Evolutionary conservation across 2,329 filamentous ascomycete genomes (phyloP).

Genomic region (Samsoniella hepiali): DNA sequence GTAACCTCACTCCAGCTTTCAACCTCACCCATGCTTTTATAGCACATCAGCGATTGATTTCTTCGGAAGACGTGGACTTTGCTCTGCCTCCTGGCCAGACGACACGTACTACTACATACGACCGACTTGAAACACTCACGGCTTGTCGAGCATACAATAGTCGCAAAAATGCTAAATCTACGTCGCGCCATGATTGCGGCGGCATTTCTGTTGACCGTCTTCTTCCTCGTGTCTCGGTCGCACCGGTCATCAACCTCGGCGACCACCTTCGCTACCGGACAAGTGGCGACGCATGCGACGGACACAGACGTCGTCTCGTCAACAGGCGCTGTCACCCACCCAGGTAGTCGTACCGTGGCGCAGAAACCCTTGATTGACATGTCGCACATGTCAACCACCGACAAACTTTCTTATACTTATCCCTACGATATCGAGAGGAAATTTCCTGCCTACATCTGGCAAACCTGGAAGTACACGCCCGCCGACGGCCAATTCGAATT

Average conservation of each 20-base stretch:
- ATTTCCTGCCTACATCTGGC: constrained; percentile 98
- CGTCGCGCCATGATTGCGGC: constrained; percentile 72
- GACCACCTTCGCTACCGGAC: constrained; percentile 7
- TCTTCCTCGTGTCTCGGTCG: constrained; percentile 65
- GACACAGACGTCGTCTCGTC: constrained; percentile 21
- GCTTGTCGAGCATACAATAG: not conserved
- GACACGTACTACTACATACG: not conserved
- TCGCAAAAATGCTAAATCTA: constrained; percentile 76
- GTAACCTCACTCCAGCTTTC: constrained; percentile 10
- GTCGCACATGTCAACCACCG: constrained; percentile 66
- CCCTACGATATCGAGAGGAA: constrained; percentile 85
- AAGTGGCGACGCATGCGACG: constrained; percentile 24
- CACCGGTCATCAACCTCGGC: constrained; percentile 34
- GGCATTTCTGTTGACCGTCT: constrained; percentile 61
- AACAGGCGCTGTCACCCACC: constrained; percentile 21
- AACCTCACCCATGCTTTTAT: constrained; percentile 5
- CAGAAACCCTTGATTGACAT: constrained; percentile 68
- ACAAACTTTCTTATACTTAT: constrained; percentile 88
- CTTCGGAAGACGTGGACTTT: not conserved
- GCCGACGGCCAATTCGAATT: constrained; percentile 75
- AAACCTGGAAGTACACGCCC: constrained; percentile 93
- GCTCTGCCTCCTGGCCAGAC: not conserved
- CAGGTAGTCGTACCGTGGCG: constrained; percentile 37
- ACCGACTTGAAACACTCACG: not conserved
- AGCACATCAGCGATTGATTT: constrained; percentile 5